Evolutionary conservation across 1,139 yeast species (phyloP), one percentile per base, ranked within the genome.

Genomic region (Kazachstania sp.): DNA sequence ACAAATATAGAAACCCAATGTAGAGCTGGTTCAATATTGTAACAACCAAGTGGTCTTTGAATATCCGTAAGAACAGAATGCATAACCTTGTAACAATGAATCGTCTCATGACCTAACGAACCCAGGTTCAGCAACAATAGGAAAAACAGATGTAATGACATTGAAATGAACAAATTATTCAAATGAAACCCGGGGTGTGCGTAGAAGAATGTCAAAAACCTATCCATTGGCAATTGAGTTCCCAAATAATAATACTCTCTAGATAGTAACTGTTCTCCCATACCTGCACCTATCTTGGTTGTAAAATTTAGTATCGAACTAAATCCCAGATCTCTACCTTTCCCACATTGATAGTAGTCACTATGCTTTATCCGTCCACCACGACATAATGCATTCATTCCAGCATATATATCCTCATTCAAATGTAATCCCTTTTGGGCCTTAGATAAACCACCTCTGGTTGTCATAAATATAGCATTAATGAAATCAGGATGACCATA

Each of bases 171-270:
- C 38, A 85, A 71, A 58, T 87, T 87, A 61, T 87, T 87, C 54
- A 87, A 70, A 60, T 87, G 96, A 61, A 87, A 87, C 0, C 96
- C 96, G 0, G 95, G 87, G 60, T 87, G 96, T 0, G 95, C 96
- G 67, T 86, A 87, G 62, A 84, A 87, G 59, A 87, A 87, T 0
- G 95, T 82, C 37, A 87, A 65, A 61, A 87, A 86, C 46, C 95
- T 65, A 60, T 87, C 95, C 45, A 86, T 69, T 0, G 95, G 90
- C 40, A 87, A 68, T 49, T 77, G 81, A 0, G 92, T 83, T 0
- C 96, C 95, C 52, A 87, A 68, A 60, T 84, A 84, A 60, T 78
- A 86, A 59, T 87, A 86, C 58, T 87, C 96, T 53, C 96, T 70
- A 4, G 95, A 86, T 15, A 87, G 66, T 61, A 86, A 74, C 57